Evolutionary conservation across 371 early-diverging fungal genomes (phyloP).

Genomic region (Syncephalastrum monosporum): DNA sequence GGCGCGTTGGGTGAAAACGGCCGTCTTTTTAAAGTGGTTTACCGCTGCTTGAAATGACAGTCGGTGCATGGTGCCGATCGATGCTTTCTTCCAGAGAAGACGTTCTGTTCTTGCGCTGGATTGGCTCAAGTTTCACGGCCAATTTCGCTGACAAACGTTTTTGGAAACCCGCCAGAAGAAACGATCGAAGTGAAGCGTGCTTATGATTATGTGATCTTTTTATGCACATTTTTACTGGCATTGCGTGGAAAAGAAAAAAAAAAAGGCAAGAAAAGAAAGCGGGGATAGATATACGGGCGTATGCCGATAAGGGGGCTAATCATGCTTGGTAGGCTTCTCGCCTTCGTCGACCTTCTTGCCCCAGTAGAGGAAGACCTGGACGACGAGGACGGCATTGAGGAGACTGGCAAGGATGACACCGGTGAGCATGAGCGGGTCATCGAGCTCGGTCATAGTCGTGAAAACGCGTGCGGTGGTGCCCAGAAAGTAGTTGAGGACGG

Average conservation of each 20-base stretch:
- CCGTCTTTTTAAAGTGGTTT: constrained; percentile 1
- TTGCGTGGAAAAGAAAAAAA: no score
- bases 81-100: no score
- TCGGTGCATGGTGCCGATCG: constrained; percentile 5
- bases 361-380: constrained; percentile 87
- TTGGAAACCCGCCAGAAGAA: no score
- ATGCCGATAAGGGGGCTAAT: constrained; percentile 1
- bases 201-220: no score
- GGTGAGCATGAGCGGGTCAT: constrained; percentile 72
- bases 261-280: no score
- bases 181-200: no score
- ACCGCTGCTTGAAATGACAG: constrained; percentile 5
- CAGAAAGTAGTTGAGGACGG: constrained; percentile 80
- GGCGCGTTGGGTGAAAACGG: background rate
- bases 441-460: constrained; percentile 88
- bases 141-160: no score
- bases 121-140: no score
- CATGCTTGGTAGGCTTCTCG: constrained; percentile 18
- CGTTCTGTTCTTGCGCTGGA: no score
- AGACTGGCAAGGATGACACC: constrained; percentile 67
- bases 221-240: no score
- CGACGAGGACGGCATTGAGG: constrained; percentile 73
- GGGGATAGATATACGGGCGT: no score
- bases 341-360: constrained; percentile 20
- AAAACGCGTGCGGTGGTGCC: constrained; percentile 90